Base-by-base conservation (phyloP, 768 basidiomycete species). In the Suillus hirtellus region DNA sequence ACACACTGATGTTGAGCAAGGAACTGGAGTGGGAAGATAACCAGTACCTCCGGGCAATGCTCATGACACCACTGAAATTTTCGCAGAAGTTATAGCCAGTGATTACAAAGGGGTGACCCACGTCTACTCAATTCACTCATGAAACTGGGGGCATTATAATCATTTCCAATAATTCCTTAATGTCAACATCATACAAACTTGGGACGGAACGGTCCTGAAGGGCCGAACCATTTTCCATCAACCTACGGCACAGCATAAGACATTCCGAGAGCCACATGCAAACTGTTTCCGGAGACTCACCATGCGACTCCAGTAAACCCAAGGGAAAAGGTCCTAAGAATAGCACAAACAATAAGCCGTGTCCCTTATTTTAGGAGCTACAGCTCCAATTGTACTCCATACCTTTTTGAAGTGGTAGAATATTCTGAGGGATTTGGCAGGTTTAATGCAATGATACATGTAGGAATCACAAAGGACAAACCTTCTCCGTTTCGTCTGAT, bases 381-480 rank as follows among this genome's bases (percentile, higher is more conserved):
- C 46, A 9, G 42, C 56, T 60, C 43, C 59, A 53, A 53, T 34
- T 53, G 31, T 12, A 7, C 11, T 35, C 2, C 66, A 21, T 71
- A 84, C 89, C 82, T 89, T 96, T 77, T 95, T 96, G 59, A 98
- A 76, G 76, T 95, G 86, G 77, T 95, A 97, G 81, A 91, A 96
- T 4, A 86, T 65, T 62, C 89, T 90, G 68, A 40, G 64, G 24
- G 14, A 24, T 21, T 12, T 21, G n/a, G 19, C 24, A 54, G 58
- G 60, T 54, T 69, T 31, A 70, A 55, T 40, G 43, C 53, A 55
- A 52, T 21, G 37, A 59, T 46, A 64, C 2, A 12, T 50, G 50
- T 44, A 40, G 42, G 15, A 53, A 34, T 9, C 35, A 42, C 34
- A 40, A 42, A 47, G 46, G 6, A 76, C 82, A 64, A 65, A 91